Percentiles rank a stretch among this genome's conserved stretches.
phyloP scores from a whole-genome alignment of 208 protist genomes.

The Leishmania arabica region DNA sequence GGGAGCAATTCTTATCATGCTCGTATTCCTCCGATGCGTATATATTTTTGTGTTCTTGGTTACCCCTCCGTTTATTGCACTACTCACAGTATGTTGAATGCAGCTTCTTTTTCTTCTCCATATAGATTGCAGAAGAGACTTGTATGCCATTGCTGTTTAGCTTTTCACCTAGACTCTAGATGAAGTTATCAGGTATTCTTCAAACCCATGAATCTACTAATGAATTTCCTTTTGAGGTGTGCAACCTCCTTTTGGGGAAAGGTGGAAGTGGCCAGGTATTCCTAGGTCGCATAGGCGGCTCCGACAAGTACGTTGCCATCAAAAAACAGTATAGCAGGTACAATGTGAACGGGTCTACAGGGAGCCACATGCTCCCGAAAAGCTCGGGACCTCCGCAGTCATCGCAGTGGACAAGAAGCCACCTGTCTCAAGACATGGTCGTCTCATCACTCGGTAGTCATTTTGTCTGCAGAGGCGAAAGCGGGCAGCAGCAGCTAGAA shows the following conservation, averaged over 20 bases:
- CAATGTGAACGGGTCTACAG: background rate
- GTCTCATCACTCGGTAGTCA: background rate
- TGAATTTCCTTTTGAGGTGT: constrained; percentile 66
- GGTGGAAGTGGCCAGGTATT: constrained; percentile 79
- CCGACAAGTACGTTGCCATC: constrained; percentile 59
- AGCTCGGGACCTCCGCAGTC: background rate
- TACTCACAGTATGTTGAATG: background rate
- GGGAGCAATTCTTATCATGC: background rate
- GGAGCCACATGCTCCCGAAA: background rate
- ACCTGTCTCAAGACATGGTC: background rate
- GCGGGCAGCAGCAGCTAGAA: background rate
- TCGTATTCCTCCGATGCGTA: background rate
- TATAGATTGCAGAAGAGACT: background rate
- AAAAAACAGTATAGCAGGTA: constrained; percentile 58
- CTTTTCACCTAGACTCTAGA: constrained; percentile 9
- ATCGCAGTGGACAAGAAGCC: background rate
- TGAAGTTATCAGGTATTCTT: constrained; percentile 3
- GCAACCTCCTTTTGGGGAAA: constrained; percentile 69
- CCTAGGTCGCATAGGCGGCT: constrained; percentile 44
- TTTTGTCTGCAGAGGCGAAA: background rate
- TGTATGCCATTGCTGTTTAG: background rate
- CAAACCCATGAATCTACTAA: constrained; percentile 3
- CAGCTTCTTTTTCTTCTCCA: constrained; percentile 5
- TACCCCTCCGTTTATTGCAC: background rate
- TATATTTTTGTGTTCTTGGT: background rate